These are phyloP conservation scores for Plectosphaerella sp. DNA, from an alignment of 2,329 filamentous ascomycete genomes.

Conservation along the genomic window DNA sequence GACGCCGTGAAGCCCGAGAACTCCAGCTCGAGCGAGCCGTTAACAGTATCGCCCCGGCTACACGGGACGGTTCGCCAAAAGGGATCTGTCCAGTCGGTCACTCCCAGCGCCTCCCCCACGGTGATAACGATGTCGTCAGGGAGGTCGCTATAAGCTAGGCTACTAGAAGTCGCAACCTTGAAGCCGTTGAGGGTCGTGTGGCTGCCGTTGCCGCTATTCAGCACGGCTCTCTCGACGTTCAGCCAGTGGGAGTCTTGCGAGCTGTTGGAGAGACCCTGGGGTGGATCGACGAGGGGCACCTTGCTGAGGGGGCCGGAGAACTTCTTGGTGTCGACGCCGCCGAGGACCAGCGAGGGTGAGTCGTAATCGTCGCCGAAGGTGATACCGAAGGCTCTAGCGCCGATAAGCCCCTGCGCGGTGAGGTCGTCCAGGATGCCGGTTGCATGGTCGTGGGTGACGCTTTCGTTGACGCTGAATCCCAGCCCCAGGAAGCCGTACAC, in stretches of 20 bases:
- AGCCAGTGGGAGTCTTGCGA: neutral
- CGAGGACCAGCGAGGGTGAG: constrained; percentile 6
- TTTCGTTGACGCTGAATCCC: neutral
- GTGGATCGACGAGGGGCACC: neutral
- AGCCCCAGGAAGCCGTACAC: neutral
- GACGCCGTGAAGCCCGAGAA: neutral
- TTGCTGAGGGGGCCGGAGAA: constrained; percentile 16
- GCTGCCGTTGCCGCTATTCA: neutral
- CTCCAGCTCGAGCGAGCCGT: neutral
- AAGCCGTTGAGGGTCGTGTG: neutral
- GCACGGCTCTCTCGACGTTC: neutral
- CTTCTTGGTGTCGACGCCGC: constrained; percentile 9
- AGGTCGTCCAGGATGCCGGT: constrained; percentile 28
- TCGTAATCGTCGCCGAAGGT: constrained; percentile 38
- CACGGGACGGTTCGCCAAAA: neutral
- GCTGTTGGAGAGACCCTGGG: neutral
- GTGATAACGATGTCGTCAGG: neutral
- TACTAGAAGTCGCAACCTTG: neutral
- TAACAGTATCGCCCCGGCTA: neutral
- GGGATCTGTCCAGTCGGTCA: neutral
- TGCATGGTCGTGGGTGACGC: neutral
- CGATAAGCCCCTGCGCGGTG: constrained; percentile 55
- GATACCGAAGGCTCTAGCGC: constrained; percentile 62
- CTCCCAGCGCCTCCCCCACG: neutral
- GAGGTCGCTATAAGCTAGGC: neutral